Evolutionary conservation across 306 rosid genomes (phyloP).

Genomic region (Medicago arabica): DNA sequence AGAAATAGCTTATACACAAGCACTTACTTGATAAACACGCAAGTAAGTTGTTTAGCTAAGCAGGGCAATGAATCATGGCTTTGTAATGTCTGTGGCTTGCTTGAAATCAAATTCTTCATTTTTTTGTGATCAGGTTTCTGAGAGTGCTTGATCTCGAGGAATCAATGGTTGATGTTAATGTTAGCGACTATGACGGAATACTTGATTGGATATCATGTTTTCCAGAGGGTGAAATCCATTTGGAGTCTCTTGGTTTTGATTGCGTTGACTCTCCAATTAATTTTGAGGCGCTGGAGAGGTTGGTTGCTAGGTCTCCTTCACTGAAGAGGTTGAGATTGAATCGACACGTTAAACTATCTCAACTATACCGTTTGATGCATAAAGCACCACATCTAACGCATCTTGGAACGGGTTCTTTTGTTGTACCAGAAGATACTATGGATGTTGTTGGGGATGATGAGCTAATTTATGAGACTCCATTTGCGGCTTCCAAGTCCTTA

Average conservation of each 20-base stretch:
- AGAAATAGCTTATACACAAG: too few species aligned
- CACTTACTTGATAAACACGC: too few species aligned
- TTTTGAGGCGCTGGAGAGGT: conserved; percentile 78
- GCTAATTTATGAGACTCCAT: too few species aligned
- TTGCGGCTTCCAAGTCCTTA: too few species aligned
- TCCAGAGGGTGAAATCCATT: conserved; percentile 61
- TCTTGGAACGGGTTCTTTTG: conserved; percentile 78
- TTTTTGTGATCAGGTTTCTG: conserved; percentile 57
- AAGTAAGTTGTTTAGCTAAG: too few species aligned
- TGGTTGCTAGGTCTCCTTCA: conserved; percentile 75
- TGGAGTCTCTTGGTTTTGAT: conserved; percentile 73
- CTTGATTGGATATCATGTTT: conserved; percentile 80
- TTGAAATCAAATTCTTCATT: background rate
- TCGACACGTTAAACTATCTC: conserved; percentile 55
- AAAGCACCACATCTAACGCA: conserved; percentile 84
- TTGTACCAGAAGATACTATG: background rate
- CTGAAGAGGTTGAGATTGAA: conserved; percentile 78
- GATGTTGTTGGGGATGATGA: too few species aligned
- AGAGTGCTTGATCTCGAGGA: conserved; percentile 87
- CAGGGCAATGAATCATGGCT: too few species aligned
- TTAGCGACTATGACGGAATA: conserved; percentile 51
- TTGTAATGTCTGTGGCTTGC: background rate
- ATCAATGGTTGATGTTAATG: conserved; percentile 57
- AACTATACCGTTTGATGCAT: conserved; percentile 57
- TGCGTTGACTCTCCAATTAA: conserved; percentile 33